phyloP scores from a whole-genome alignment of 495 filamentous ascomycete genomes.

The Staphylotrichum longicolle region DNA sequence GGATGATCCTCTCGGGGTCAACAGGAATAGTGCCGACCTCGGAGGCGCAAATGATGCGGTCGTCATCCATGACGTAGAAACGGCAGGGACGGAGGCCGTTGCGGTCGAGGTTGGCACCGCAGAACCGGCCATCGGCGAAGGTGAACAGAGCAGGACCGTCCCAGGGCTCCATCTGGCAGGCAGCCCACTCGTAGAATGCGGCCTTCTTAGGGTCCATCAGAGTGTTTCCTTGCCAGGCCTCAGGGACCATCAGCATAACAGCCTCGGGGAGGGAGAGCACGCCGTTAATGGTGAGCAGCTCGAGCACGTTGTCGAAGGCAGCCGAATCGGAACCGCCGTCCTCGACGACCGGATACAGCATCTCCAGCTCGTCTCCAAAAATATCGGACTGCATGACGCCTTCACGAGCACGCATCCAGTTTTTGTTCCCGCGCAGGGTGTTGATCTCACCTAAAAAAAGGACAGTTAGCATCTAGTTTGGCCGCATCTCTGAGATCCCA shows the following conservation, averaged over 20 bases:
- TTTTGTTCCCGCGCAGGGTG: constrained; percentile 97
- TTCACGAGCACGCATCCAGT: constrained; percentile 99
- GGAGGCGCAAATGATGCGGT: constrained; percentile 97
- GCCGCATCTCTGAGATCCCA: not conserved
- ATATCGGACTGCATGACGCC: constrained; percentile 91
- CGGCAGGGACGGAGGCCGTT: constrained; percentile 96
- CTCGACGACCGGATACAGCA: constrained; percentile 92
- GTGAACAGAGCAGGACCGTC: constrained; percentile 98
- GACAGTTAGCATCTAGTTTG: constrained; percentile 37
- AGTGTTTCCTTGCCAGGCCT: constrained; percentile 96
- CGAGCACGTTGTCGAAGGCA: constrained; percentile 96
- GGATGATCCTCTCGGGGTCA: constrained; percentile 84
- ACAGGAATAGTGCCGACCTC: constrained; percentile 95
- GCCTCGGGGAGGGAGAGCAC: constrained; percentile 96
- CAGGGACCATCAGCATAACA: constrained; percentile 98
- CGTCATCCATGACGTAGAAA: constrained; percentile 97
- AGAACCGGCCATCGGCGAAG: constrained; percentile 96
- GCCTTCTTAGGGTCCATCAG: constrained; percentile 94
- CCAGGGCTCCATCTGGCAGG: constrained; percentile 99
- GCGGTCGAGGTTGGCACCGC: constrained; percentile 96
- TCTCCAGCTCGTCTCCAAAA: constrained; percentile 90
- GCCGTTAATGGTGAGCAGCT: constrained; percentile 93
- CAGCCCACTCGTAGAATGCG: constrained; percentile 99
- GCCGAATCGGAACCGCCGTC: constrained; percentile 97
- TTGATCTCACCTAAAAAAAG: constrained; percentile 75